phyloP scores from a whole-genome alignment of 2,329 filamentous ascomycete species.

The Sordariomycetes sp. region DNA sequence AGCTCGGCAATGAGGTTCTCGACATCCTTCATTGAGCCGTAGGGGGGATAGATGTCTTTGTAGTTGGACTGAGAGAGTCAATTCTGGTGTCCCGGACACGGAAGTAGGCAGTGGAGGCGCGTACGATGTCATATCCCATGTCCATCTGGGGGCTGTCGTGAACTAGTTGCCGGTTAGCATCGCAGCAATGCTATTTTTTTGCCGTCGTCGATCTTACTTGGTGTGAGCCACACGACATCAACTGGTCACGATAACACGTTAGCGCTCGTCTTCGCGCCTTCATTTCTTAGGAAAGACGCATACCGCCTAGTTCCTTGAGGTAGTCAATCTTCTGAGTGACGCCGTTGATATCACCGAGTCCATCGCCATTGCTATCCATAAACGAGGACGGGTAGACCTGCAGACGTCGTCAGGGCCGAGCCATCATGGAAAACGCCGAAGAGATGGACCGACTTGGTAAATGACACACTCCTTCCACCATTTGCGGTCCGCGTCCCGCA shows the following conservation, averaged over 20 bases:
- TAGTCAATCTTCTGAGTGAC: slow-evolving; percentile 44
- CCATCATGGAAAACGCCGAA: slow-evolving; percentile 50
- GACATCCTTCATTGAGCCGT: slow-evolving; percentile 55
- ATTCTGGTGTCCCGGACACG: background rate
- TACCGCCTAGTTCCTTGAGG: slow-evolving; percentile 34
- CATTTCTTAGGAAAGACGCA: slow-evolving; percentile 49
- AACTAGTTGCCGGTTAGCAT: slow-evolving; percentile 25
- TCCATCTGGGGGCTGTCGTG: slow-evolving; percentile 45
- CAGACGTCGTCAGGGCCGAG: slow-evolving; percentile 32
- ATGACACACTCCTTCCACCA: slow-evolving; percentile 47
- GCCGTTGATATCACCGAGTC: slow-evolving; percentile 39
- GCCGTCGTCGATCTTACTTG: slow-evolving; percentile 7
- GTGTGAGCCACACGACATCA: slow-evolving; percentile 42
- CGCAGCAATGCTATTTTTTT: background rate
- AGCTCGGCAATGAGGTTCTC: slow-evolving; percentile 47
- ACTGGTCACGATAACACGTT: slow-evolving; percentile 12
- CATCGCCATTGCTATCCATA: slow-evolving; percentile 41
- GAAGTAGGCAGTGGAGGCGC: background rate
- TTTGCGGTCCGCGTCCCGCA: background rate
- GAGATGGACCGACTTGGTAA: slow-evolving; percentile 47
- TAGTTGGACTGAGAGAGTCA: slow-evolving; percentile 38
- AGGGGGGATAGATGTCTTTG: slow-evolving; percentile 47
- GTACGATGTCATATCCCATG: slow-evolving; percentile 49
- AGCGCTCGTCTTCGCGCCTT: slow-evolving; percentile 19
- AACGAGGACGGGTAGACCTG: slow-evolving; percentile 51